Evolutionary conservation across 768 basidiomycete genomes (phyloP), one percentile per base, ranked within the genome.

Genomic region (Amanita inopinata): DNA sequence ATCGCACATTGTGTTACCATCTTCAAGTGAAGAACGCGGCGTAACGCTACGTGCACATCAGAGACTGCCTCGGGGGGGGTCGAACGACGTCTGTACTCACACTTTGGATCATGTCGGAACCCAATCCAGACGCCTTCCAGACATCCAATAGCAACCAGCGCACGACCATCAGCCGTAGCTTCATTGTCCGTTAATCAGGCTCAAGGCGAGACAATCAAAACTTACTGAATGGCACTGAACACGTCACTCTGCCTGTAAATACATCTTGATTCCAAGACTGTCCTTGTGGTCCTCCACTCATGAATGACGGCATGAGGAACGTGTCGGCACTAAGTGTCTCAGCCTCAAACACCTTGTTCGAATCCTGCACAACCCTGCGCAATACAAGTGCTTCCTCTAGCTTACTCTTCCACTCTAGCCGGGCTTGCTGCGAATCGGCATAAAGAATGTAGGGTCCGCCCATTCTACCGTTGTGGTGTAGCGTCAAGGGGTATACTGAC

Each of bases 91-190:
- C n/a, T n/a, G n/a, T n/a, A 55, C 83, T 53, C 56, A 88, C 88
- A 92, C 55, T 71, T 63, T 0, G 92, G 83, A 55, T 94, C 85
- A 52, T 87, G 83, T 15, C 87, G 74, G 60, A 92, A 82, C 0
- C 92, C 92, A 46, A 96, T 92, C 86, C 89, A 96, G 15, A 96
- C 86, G 22, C 92, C 92, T 54, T 93, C 88, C 3, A 84, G 80
- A 58, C 90, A 92, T 15, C 91, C 92, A 46, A 93, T 78, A 1
- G 91, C 88, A 14, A 94, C 83, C 19, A 96, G 70, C 2, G 76
- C 74, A 33, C 87, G 76, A 8, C 83, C 80, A 56, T 93, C 89
- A 1, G 79, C 69, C 2, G 87, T 91, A 47, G 76, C 88, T 90
- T 80, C 15, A 75, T 25, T 17, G 2, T 19, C 73, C 7, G 76